Base-by-base conservation (phyloP, 495 filamentous ascomycete genomes). In the Neurospora sp. region DNA sequence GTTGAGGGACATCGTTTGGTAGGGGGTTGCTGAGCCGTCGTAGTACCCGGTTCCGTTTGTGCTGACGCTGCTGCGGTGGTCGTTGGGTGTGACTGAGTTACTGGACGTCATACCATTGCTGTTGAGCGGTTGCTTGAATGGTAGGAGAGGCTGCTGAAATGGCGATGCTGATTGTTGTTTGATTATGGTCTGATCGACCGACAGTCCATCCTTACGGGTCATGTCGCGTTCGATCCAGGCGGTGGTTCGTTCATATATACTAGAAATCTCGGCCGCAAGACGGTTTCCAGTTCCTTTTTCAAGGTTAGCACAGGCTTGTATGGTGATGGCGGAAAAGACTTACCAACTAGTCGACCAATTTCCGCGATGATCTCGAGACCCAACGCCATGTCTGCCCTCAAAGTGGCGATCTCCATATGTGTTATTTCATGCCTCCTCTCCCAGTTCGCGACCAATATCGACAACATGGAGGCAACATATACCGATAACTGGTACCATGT, bases 401-500 rank as follows among this genome's bases (percentile, higher is more conserved):
- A 82, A 14, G 82, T 82, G 18, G 79, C 79, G 40, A 93, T 75
- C 70, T 91, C 89, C 12, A 78, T 78, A 3, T 81, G 70, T 3
- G 84, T 88, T 8, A 88, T 87, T n/a, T 87, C 82, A 73, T 87
- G 85, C 59, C 88, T 85, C 72, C 90, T 85, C 74, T 93, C 87
- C 84, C 87, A 92, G 70, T 90, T 85, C 0, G 87, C 90, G 73
- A 92, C 93, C 1, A 95, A 79, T 5, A 87, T 89, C 3, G 91
- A 93, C 70, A 92, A 89, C 65, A 93, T 89, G 7, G 91, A 91
- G 40, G 91, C 87, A 9, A 94, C 84, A 77, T 92, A 93, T 27
- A 92, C 85, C 0, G 91, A 88, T 69, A 85, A 80, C 72, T 89
- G 89, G 73, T 92, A 91, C 91, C 91, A 94, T n/a, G 92, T 93